A percentile compares a stretch with the other conserved stretches of the same genome.
Evolutionary conservation across 192 early-diverging fungal genomes (phyloP).

Genomic region (Backusella mclennaniae): DNA sequence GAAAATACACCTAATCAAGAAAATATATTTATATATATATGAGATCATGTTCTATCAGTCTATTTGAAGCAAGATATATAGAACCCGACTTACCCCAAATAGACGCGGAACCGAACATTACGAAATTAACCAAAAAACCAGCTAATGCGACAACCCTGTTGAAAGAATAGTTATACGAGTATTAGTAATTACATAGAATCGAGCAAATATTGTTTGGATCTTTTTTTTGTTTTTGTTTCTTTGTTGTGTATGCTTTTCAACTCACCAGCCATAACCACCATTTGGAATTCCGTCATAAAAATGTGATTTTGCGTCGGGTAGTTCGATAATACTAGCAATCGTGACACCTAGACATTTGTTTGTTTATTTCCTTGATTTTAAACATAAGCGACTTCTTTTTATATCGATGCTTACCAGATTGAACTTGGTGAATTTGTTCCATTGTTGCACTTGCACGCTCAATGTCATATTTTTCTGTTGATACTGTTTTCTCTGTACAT

Average conservation of each 20-base stretch:
- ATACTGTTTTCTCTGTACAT: background rate
- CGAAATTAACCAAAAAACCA: slow-evolving; percentile 13
- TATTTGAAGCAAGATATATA: background rate
- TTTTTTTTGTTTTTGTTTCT: background rate
- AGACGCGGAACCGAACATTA: slow-evolving; percentile 13
- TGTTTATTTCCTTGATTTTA: background rate
- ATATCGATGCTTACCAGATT: background rate
- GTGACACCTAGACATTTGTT: background rate
- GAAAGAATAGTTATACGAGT: background rate
- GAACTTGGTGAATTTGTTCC: background rate
- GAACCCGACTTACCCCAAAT: slow-evolving; percentile 10
- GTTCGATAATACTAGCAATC: slow-evolving; percentile 12
- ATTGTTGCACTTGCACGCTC: background rate
- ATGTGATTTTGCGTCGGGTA: background rate
- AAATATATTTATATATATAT: background rate
- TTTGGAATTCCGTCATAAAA: slow-evolving; percentile 18
- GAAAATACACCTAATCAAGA: slow-evolving; percentile 26
- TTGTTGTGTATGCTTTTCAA: background rate
- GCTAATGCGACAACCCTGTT: slow-evolving; percentile 8
- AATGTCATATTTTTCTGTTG: slow-evolving; percentile 6
- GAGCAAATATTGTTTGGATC: no score
- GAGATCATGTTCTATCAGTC: background rate
- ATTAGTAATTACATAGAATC: background rate
- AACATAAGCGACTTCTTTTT: background rate
- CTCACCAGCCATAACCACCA: slow-evolving; percentile 19